Percentiles rank a stretch among this genome's conserved stretches.
Evolutionary conservation across 768 basidiomycete genomes (phyloP).

Genomic region (Tricholoma furcatifolium): DNA sequence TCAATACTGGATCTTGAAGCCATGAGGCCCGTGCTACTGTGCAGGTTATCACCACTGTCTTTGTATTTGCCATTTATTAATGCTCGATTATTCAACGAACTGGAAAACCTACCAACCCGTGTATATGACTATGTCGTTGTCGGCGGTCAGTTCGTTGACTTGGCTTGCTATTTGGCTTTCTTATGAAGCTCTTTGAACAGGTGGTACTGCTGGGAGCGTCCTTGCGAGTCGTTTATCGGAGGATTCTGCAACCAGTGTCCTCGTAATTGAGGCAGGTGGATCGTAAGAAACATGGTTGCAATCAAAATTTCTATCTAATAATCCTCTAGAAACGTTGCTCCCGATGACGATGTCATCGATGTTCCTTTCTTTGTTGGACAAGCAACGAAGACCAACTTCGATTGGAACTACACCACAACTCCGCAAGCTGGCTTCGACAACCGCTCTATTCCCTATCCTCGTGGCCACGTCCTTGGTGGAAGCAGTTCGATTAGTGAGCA

Average conservation of each 20-base stretch:
- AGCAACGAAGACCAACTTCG: slow-evolving; percentile 14
- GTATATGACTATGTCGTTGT: slow-evolving; percentile 10
- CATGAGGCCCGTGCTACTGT: no score
- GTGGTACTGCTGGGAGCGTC: slow-evolving; percentile 9
- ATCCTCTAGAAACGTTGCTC: not conserved
- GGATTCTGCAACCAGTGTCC: not conserved
- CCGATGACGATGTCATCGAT: not conserved
- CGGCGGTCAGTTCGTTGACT: not conserved
- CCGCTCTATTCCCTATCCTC: slow-evolving; percentile 20
- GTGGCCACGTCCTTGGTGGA: no score
- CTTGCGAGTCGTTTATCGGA: slow-evolving; percentile 11
- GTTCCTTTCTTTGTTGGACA: slow-evolving; percentile 13
- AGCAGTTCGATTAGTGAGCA: slow-evolving; percentile 26
- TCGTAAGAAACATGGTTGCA: slow-evolving; percentile 2
- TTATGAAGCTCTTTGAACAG: not conserved
- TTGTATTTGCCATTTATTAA: not conserved
- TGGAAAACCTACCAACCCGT: not conserved
- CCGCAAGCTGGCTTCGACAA: slow-evolving; percentile 21
- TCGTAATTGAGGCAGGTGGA: slow-evolving; percentile 12
- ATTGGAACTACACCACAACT: no score
- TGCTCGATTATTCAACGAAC: slow-evolving; percentile 1
- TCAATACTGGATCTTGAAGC: no score
- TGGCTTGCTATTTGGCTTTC: not conserved
- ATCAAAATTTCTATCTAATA: not conserved
- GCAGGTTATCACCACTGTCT: no score